Evolutionary conservation across 495 filamentous ascomycete species (phyloP).

Genomic region (Penicillium subrubescens): DNA sequence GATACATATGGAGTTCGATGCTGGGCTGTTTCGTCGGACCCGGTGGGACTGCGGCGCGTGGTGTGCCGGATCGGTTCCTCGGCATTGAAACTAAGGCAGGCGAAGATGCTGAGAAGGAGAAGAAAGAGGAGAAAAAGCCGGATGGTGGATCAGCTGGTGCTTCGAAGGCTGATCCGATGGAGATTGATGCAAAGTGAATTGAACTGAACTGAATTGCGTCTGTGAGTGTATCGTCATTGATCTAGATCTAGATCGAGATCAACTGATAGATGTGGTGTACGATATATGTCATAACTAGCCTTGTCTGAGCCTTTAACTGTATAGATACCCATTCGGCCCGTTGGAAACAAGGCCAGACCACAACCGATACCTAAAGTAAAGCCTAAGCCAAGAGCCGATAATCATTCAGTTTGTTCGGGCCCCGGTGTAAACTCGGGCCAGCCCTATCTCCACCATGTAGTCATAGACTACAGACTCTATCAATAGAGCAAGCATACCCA

Average conservation of each 20-base stretch:
- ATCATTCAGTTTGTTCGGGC: too few relatives aligned
- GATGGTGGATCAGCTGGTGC: not conserved
- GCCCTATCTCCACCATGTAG: conserved; percentile 2
- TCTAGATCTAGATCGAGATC: not conserved
- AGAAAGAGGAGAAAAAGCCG: not conserved
- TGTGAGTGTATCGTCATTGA: not conserved
- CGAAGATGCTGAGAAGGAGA: not conserved
- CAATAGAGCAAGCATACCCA: not conserved
- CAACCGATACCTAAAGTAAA: not conserved
- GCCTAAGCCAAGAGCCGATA: too few relatives aligned
- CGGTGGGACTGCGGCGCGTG: conserved; percentile 59
- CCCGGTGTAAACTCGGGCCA: not conserved
- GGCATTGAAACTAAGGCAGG: conserved; percentile 17
- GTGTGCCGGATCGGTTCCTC: conserved; percentile 70
- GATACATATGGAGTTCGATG: conserved; percentile 75
- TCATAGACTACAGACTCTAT: not conserved
- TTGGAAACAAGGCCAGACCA: not conserved
- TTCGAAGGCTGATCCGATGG: conserved; percentile 21
- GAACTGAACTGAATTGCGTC: not conserved
- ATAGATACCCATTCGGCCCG: conserved; percentile 2
- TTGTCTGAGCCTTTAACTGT: not conserved
- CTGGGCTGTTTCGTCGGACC: conserved; percentile 75
- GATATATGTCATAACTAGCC: conserved; percentile 4
- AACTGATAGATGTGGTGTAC: not conserved
- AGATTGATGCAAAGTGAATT: conserved; percentile 11